phyloP scores from a whole-genome alignment of 1,139 yeast species.

The Hemisphaericaspora lyxosophila region DNA sequence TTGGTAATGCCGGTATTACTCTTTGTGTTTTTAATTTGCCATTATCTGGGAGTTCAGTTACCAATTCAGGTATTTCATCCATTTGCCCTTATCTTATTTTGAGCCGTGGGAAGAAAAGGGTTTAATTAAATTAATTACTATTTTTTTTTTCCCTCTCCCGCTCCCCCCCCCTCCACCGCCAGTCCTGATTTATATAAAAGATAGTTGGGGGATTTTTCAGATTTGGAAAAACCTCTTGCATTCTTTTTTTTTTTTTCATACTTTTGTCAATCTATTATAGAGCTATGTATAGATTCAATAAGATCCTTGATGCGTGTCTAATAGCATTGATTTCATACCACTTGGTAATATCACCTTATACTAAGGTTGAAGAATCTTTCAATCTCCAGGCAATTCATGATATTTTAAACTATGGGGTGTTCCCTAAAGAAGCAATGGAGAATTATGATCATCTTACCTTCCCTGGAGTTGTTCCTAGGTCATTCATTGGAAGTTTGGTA shows the following conservation, averaged over 20 bases:
- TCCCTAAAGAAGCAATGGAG: slow-evolving; percentile 31
- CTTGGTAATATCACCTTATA: slow-evolving; percentile 65
- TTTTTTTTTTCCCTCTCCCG: background rate
- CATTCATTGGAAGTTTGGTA: slow-evolving; percentile 73
- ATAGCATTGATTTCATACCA: slow-evolving; percentile 41
- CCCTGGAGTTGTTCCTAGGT: slow-evolving; percentile 89
- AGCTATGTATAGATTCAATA: slow-evolving; percentile 20
- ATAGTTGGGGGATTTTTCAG: background rate
- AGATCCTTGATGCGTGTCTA: slow-evolving; percentile 24
- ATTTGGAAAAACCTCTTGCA: too few species aligned
- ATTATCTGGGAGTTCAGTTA: slow-evolving; percentile 29
- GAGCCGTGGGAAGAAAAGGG: background rate
- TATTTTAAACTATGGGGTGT: slow-evolving; percentile 61
- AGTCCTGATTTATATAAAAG: too few species aligned
- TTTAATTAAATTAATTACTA: background rate
- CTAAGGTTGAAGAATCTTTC: slow-evolving; percentile 95
- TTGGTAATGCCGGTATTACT: background rate
- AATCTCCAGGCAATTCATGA: slow-evolving; percentile 90
- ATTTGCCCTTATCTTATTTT: slow-evolving; percentile 8
- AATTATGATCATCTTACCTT: slow-evolving; percentile 72
- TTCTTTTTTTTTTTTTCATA: too few species aligned
- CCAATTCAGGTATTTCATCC: slow-evolving; percentile 57
- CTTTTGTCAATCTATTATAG: too few species aligned
- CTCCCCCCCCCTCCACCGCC: background rate
- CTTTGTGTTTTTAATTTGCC: slow-evolving; percentile 10